Percentiles rank a stretch among this genome's conserved stretches.
These are phyloP conservation scores for Pleurotus eryngii DNA, from an alignment of 768 basidiomycete species.

Conservation along the genomic window DNA sequence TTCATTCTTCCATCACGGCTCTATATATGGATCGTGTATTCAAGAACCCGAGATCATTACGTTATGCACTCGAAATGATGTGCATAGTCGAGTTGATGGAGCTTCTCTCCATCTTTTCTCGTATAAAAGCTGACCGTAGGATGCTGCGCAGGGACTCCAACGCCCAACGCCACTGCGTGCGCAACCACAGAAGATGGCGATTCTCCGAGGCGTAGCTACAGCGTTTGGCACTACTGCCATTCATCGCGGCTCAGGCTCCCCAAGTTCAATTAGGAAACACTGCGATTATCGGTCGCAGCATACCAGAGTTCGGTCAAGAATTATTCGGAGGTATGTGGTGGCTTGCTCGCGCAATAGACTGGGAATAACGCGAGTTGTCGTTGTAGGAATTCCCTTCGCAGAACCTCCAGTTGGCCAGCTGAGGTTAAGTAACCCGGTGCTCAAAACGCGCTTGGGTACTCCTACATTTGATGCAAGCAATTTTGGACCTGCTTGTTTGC, in stretches of 20 bases:
- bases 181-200: background rate
- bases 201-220: background rate
- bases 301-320: conserved; percentile 33
- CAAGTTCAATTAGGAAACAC: conserved; percentile 37
- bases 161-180: too few species aligned
- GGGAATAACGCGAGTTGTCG: background rate
- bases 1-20: too few species aligned
- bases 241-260: conserved; percentile 20
- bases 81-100: too few species aligned
- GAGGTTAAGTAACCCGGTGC: conserved; percentile 42
- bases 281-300: conserved; percentile 32
- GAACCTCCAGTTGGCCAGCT: conserved; percentile 48
- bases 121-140: too few species aligned
- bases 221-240: conserved; percentile 2
- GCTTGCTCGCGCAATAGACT: background rate
- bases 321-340: conserved; percentile 42
- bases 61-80: too few species aligned
- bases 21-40: too few species aligned
- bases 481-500: conserved; percentile 23
- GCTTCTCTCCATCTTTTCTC: too few species aligned
- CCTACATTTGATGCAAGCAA: conserved; percentile 21
- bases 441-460: conserved; percentile 29
- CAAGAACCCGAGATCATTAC: too few species aligned
- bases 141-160: too few species aligned
- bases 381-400: conserved; percentile 49